Evolutionary conservation across 257 asterid genomes (phyloP), one percentile per base, ranked within the genome.

Genomic region (Capsicum pubescens): DNA sequence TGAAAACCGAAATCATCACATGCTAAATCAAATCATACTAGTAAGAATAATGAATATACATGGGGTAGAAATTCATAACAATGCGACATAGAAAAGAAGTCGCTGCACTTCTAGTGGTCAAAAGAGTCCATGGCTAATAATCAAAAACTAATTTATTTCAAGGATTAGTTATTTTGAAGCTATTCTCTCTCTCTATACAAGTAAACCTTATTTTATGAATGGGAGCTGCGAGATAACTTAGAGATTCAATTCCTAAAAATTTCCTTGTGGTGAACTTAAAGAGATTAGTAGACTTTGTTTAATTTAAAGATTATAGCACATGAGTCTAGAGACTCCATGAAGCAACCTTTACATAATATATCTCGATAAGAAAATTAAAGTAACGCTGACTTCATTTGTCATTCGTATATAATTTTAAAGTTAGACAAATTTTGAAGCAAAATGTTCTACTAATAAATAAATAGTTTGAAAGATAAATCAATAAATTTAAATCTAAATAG

Each of bases 191-290:
- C 5, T 3, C 5, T 14, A 68, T 36, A 68, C 14, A 64, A 35
- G 32, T 26, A 61, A 68, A 36, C 21, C 36, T 68, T 68, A 15
- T 36, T 68, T 9, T 72, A 19, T 72, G 59, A 72, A 13, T 10
- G 32, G n/a, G 59, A 72, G 3, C 35, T 19, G 59, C 1, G 19
- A 46, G 80, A 72, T 72, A 72, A 48, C 80, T 72, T 72, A 72
- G 10, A 72, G 80, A 48, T 71, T 7, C 80, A 72, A 72, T 48
- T 46, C 80, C 59, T 48, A 46, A 48, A 46, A 72, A n/a, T 48
- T 12, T 72, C 80, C 80, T 72, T 72, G n/a, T 48, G 80, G 39
- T 1, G 36, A 72, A 72, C 80, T 72, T 12, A 72, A 72, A 72
- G 80, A 72, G 39, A 48, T 19, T 19, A 11, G 17, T 21, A 72